Evolutionary conservation across 2,329 filamentous ascomycete species (phyloP).

Genomic region (Nemania sp.): DNA sequence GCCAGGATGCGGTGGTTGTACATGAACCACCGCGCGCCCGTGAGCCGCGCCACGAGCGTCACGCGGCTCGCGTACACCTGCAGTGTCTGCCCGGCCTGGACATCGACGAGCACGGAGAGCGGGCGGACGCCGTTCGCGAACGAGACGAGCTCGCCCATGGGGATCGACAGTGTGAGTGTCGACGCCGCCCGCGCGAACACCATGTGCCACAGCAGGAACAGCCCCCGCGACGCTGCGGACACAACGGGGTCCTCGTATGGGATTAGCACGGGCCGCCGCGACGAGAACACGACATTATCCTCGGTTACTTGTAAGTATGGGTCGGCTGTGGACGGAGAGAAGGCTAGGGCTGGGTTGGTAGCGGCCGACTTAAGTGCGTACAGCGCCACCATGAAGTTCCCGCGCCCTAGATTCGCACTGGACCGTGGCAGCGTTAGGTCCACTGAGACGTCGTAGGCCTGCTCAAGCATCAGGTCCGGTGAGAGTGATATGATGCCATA

Average conservation of each 20-base stretch:
- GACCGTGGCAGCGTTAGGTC: constrained; percentile 82
- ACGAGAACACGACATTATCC: constrained; percentile 66
- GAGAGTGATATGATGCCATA: constrained; percentile 63
- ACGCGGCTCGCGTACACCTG: constrained; percentile 81
- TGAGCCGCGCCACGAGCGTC: constrained; percentile 78
- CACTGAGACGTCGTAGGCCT: constrained; percentile 87
- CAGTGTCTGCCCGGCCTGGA: constrained; percentile 76
- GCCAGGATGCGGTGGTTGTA: constrained; percentile 81
- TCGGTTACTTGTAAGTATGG: constrained; percentile 54
- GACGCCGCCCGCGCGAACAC: constrained; percentile 73
- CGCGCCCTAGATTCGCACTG: constrained; percentile 77
- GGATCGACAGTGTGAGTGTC: constrained; percentile 71
- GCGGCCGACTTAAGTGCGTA: constrained; percentile 69
- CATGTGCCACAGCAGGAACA: constrained; percentile 77
- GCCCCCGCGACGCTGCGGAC: constrained; percentile 68
- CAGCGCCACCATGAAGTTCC: constrained; percentile 95
- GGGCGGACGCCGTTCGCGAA: constrained; percentile 67
- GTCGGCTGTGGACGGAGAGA: constrained; percentile 39
- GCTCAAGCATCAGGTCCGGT: constrained; percentile 72
- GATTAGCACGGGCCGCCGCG: constrained; percentile 80
- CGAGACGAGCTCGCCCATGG: constrained; percentile 78
- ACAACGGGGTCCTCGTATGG: constrained; percentile 81
- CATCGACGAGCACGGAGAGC: constrained; percentile 66
- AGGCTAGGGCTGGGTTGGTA: constrained; percentile 47
- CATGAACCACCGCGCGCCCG: constrained; percentile 86